Evolutionary conservation across 805 yeast genomes (phyloP), one percentile per base, ranked within the genome.

Genomic region (Candida coquimbonensis): DNA sequence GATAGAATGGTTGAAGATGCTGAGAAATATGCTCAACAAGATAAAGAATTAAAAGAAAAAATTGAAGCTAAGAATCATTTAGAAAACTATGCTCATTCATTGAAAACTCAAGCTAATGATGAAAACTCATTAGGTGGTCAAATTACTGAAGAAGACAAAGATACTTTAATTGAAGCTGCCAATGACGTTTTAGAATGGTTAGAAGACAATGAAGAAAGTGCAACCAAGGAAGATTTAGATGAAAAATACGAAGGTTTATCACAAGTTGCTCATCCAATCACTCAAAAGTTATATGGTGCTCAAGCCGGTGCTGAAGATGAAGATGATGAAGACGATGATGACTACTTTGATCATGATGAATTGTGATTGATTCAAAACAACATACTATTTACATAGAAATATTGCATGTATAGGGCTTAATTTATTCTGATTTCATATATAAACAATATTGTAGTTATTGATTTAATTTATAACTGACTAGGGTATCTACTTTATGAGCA

Each of bases 1-100:
- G 97, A 91, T 61, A 87, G 91, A 72, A 91, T 91, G 96, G 96
- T 91, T 53, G 93, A 81, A 63, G 98, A 91, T 65, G 97, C 97
- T 58, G 98, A 89, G 70, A 84, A 86, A 72, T 91, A 72, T 61
- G 96, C 95, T 55, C 88, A 86, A 59, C 95, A 89, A 69, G 98
- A 91, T 70, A 83, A 81, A 56, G 81, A 78, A 58, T 75, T 87
- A 50, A 85, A 90, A 64, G 78, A 78, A 50, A 87, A 87, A 76
- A 82, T 91, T 59, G 95, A 85, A 72, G 81, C 95, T 51, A 87
- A 88, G 75, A 90, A 88, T 72, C 72, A 76, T 39, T 77, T 90
- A 54, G 97, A 90, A 73, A 86, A 88, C 68, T 89, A 87, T 64
- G 91, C 95, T 50, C 87, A 83, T 65, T 75, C 81, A 34, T 75